Percentiles rank a stretch among this genome's conserved stretches.
These are phyloP conservation scores for Psidium friedrichsthalianum DNA, from an alignment of 345 rosid genomes.

Conservation along the genomic window DNA sequence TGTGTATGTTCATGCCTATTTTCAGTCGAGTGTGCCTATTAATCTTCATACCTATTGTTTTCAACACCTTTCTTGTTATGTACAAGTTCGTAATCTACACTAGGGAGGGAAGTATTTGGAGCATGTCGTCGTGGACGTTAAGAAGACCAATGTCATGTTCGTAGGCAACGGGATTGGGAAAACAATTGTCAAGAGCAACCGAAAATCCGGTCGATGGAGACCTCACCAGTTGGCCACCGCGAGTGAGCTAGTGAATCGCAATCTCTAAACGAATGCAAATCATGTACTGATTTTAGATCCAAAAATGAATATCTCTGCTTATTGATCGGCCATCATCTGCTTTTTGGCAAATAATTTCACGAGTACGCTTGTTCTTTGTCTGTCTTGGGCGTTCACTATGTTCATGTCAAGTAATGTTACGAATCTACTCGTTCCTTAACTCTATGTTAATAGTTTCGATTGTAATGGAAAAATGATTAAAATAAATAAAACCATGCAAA, in stretches of 20 bases:
- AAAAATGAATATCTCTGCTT: not conserved
- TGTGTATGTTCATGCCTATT: too few species aligned
- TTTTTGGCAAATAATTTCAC: not conserved
- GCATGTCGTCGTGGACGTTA: slow-evolving; percentile 1
- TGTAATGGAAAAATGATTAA: too few species aligned
- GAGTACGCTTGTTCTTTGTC: too few species aligned
- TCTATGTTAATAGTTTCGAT: too few species aligned
- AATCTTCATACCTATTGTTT: too few species aligned
- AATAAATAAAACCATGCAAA: too few species aligned
- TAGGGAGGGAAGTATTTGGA: slow-evolving; percentile 6
- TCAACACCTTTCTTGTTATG: too few species aligned
- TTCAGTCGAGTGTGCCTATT: too few species aligned
- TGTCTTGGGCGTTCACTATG: too few species aligned
- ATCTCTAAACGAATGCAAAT: not conserved
- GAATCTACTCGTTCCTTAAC: not conserved
- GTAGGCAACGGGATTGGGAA: slow-evolving; percentile 15
- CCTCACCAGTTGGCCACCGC: not conserved
- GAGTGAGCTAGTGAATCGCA: not conserved
- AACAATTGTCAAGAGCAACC: slow-evolving; percentile 5
- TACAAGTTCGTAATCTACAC: slow-evolving; percentile 8
- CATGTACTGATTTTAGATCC: not conserved
- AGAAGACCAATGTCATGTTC: slow-evolving; percentile 6
- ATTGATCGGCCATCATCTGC: not conserved
- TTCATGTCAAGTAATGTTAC: too few species aligned
- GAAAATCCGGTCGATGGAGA: slow-evolving; percentile 4